Evolutionary conservation across 805 yeast species (phyloP).

Genomic region (Nakazawaea anatomiae): DNA sequence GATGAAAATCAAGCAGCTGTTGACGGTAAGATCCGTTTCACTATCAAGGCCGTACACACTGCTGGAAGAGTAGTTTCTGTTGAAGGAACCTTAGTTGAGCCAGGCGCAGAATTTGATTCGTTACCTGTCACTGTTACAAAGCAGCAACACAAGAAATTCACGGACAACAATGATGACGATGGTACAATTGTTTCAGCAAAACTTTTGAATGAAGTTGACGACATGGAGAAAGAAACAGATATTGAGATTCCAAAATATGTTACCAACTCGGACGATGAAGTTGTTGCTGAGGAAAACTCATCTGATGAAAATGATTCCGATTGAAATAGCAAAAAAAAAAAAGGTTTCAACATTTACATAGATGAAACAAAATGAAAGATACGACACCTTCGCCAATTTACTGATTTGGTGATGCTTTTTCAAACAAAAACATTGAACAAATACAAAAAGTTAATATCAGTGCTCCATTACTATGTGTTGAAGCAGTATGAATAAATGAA

Average conservation of each 20-base stretch:
- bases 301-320: conserved; percentile 16
- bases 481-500: no score
- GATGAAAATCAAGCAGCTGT: conserved; percentile 69
- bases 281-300: conserved; percentile 19
- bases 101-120: conserved; percentile 49
- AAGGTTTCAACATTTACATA: no score
- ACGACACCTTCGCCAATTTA: no score
- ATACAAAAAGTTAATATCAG: no score
- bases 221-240: neutral
- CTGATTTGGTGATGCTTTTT: no score
- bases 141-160: conserved; percentile 36
- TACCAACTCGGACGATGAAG: conserved; percentile 16
- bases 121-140: conserved; percentile 42
- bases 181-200: neutral
- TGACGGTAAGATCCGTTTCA: conserved; percentile 78
- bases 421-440: no score
- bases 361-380: neutral
- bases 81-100: conserved; percentile 75
- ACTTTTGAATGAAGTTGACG: neutral
- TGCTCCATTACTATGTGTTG: no score
- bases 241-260: conserved; percentile 19
- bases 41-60: conserved; percentile 64
- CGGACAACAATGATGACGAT: conserved; percentile 15
- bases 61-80: conserved; percentile 80
- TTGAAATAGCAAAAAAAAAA: neutral